Evolutionary conservation across 1,284 basidiomycete genomes (phyloP).

Genomic region (Naganishia albida): DNA sequence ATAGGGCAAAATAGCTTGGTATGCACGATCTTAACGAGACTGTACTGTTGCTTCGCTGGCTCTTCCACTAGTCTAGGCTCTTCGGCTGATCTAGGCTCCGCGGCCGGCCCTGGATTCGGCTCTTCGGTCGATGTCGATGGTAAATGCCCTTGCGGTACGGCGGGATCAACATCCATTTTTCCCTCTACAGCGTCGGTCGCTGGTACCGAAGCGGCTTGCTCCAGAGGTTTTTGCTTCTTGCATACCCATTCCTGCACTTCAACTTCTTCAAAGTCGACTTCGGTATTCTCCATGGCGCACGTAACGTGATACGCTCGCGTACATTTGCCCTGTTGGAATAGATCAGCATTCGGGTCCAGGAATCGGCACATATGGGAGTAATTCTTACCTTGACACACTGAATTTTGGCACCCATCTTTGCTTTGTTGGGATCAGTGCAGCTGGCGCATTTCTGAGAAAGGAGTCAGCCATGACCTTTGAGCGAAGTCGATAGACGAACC

Average conservation of each 20-base stretch:
- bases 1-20: slow-evolving; percentile 73
- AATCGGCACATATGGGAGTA: background rate
- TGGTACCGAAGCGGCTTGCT: slow-evolving; percentile 29
- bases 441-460: slow-evolving; percentile 76
- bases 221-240: slow-evolving; percentile 53
- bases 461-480: background rate
- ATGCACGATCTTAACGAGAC: slow-evolving; percentile 68
- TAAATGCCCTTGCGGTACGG: background rate
- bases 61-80: background rate
- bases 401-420: slow-evolving; percentile 81
- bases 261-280: slow-evolving; percentile 65
- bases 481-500: slow-evolving; percentile 57
- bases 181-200: background rate
- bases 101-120: background rate
- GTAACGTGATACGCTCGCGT: slow-evolving; percentile 89
- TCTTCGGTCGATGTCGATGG: background rate
- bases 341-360: too few species aligned
- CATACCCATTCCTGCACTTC: slow-evolving; percentile 75
- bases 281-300: slow-evolving; percentile 70
- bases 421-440: slow-evolving; percentile 68
- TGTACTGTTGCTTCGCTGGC: slow-evolving; percentile 57
- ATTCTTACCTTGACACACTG: slow-evolving; percentile 77
- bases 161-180: background rate
- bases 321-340: slow-evolving; percentile 64
- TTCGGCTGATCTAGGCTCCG: too few species aligned